Evolutionary conservation across 441 rosid genomes (phyloP).

Genomic region (Metrosideros polymorpha): DNA sequence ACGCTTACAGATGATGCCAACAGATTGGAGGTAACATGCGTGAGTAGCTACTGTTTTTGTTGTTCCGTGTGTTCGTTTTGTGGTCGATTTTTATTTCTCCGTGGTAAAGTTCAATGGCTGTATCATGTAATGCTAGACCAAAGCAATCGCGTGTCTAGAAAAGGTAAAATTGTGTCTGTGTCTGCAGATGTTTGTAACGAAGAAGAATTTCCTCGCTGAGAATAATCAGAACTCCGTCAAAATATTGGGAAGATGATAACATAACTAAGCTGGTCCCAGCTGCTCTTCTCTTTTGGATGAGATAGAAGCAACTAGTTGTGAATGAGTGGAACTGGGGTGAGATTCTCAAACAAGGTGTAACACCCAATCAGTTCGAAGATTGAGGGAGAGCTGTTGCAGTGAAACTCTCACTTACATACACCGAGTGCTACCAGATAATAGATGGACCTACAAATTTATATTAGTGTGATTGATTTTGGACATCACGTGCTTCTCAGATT

Average conservation of each 20-base stretch:
- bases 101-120: background rate
- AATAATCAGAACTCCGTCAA: background rate
- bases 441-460: background rate
- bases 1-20: slow-evolving; percentile 59
- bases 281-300: background rate
- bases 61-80: background rate
- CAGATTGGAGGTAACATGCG: slow-evolving; percentile 40
- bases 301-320: background rate
- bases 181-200: background rate
- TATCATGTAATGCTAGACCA: background rate
- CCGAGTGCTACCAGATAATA: background rate
- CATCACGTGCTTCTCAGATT: background rate
- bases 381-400: background rate
- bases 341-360: background rate
- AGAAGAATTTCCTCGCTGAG: background rate
- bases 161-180: background rate
- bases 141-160: background rate
- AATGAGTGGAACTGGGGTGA: background rate
- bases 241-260: background rate
- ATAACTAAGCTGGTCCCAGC: background rate
- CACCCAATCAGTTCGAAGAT: background rate
- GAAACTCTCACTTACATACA: background rate
- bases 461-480: background rate
- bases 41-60: background rate
- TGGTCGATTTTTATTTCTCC: background rate